Evolutionary conservation across 805 yeast species (phyloP).

Genomic region (Lipomyces kockii): DNA sequence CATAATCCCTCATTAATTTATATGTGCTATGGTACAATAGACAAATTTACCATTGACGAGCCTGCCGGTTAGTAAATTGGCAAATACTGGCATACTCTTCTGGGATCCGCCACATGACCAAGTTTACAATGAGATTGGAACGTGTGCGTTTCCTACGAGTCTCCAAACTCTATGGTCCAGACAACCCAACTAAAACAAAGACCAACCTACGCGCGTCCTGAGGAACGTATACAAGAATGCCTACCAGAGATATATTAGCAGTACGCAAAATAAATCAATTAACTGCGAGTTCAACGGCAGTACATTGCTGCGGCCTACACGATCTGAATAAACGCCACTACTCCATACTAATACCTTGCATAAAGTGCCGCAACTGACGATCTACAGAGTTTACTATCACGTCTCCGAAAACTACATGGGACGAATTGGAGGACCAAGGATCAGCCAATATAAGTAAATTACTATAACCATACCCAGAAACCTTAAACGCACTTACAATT

Average conservation of each 20-base stretch:
- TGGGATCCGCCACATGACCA: background rate
- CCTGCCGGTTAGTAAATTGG: background rate
- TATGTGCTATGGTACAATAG: background rate
- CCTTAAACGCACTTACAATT: background rate
- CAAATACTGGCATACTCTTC: background rate
- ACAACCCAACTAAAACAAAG: background rate
- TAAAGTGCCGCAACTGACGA: too few species aligned
- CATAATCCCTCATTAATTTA: background rate
- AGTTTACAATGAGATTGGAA: background rate
- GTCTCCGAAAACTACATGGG: background rate
- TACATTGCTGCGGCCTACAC: too few species aligned
- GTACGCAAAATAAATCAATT: background rate
- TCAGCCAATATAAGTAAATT: background rate
- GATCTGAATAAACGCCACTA: too few species aligned
- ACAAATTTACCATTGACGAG: background rate
- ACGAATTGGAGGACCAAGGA: background rate
- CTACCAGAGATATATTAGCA: background rate
- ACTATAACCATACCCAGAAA: constrained; percentile 1
- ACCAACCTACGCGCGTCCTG: background rate
- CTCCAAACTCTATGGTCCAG: background rate
- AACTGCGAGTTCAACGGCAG: too few species aligned
- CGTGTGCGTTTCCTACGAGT: background rate
- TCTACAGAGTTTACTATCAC: too few species aligned
- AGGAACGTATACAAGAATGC: background rate
- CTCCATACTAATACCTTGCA: too few species aligned